Base-by-base conservation (phyloP, 192 early-diverging fungal genomes). In the Umbelopsis sp. region DNA sequence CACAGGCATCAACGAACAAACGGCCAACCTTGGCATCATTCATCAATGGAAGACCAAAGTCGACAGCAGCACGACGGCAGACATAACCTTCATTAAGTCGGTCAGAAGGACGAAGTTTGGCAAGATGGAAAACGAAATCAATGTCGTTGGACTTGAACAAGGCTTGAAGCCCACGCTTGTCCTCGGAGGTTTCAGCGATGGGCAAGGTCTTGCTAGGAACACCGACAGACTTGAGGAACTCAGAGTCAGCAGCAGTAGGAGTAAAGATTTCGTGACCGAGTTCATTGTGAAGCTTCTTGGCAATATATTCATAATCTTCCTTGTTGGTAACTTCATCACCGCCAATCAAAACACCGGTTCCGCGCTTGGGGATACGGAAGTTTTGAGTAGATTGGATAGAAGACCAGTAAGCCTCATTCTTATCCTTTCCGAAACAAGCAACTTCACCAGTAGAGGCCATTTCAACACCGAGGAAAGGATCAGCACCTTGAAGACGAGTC, bases 361-460 rank as follows among this genome's bases (percentile, higher is more conserved):
- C 87, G n/a, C 74, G 76, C 13, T 78, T 69, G 0, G 97, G 97
- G 27, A 99, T 72, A 55, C 91, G 89, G 86, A 98, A 96, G 64
- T 91, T 94, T 81, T 95, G 96, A 73, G 94, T 95, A 48, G 93
- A 87, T 53, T 92, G 86, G 9, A 97, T 83, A 16, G 93, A 83
- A 12, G 90, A 75, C 45, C 95, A 82, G 83, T 91, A 97, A 5
- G 96, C 95, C 73, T 97, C 93, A 49, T 91, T 84, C 58, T 96
- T 91, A 68, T 97, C 91, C 33, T 84, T 82, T 23, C 97, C 97
- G 74, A 99, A 99, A 82, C 95, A 97, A 0, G 97, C 97, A 16
- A 99, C 95, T 84, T 99, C 97, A 66, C 97, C 97, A 3, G 97
- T 99, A 15, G 93, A 95, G 22, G 95, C 91, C 97, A 99, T 99